These are phyloP conservation scores for Picea abies DNA, from an alignment of 83 land plant genomes.

Conservation along the genomic window DNA sequence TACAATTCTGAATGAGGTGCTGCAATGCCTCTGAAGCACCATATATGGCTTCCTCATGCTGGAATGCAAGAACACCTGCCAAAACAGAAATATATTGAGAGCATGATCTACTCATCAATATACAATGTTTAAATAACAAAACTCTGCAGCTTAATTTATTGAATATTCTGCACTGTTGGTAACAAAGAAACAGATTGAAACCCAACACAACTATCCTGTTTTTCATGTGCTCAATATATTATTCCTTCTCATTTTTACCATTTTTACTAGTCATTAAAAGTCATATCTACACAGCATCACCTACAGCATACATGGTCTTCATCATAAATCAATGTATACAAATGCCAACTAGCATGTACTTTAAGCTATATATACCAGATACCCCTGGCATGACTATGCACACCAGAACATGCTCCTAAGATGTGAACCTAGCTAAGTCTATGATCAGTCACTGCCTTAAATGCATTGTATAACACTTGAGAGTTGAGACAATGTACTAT, in stretches of 20 bases:
- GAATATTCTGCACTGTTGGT: background rate
- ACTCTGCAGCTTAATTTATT: background rate
- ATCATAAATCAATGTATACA: too few relatives aligned
- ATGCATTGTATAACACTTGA: background rate
- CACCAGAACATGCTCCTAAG: background rate
- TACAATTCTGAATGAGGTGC: constrained; percentile 44
- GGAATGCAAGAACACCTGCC: constrained; percentile 65
- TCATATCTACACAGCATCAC: background rate
- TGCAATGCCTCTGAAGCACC: constrained; percentile 61
- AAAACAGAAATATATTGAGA: background rate
- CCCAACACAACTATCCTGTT: background rate
- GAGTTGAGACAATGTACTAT: background rate
- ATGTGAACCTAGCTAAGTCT: background rate
- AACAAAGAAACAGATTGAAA: background rate
- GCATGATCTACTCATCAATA: background rate
- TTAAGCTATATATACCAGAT: background rate
- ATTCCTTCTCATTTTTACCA: background rate
- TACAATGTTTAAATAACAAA: background rate
- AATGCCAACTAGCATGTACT: background rate
- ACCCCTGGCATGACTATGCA: background rate
- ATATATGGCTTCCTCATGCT: constrained; percentile 71
- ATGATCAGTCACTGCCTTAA: background rate
- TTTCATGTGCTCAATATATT: background rate
- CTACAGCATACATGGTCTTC: background rate
- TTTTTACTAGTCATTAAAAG: background rate